A percentile compares a stretch with the other conserved stretches of the same genome.
Evolutionary conservation across 2,329 filamentous ascomycete species (phyloP).

Genomic region (Chalaropsis ovoidea): DNA sequence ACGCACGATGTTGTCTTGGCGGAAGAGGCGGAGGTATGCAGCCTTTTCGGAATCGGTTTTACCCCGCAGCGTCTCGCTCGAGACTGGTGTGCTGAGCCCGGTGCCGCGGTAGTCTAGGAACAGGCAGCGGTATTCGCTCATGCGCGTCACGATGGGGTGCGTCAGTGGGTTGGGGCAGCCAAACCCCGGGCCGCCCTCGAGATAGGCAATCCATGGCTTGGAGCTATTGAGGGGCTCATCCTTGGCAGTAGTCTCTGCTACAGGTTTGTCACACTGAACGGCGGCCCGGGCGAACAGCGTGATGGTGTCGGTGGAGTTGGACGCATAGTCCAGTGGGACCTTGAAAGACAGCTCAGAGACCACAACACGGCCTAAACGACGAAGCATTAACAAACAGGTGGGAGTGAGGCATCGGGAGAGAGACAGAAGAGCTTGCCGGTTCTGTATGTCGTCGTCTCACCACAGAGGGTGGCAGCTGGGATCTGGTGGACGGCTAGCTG

Average conservation of each 20-base stretch:
- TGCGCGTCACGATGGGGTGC: constrained; percentile 55
- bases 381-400: not conserved
- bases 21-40: constrained; percentile 71
- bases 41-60: constrained; percentile 60
- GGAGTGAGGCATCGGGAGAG: not conserved
- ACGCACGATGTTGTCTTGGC: constrained; percentile 80
- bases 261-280: constrained; percentile 53
- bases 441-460: constrained; percentile 21
- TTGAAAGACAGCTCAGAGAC: constrained; percentile 79
- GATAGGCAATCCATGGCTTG: constrained; percentile 57
- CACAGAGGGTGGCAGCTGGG: constrained; percentile 15
- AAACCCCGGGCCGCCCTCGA: constrained; percentile 79
- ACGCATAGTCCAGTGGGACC: constrained; percentile 66
- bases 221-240: constrained; percentile 33
- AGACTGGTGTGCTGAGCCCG: constrained; percentile 71
- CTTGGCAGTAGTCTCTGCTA: constrained; percentile 38
- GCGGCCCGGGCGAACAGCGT: constrained; percentile 70
- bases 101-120: constrained; percentile 88
- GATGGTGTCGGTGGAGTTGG: constrained; percentile 49
- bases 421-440: constrained; percentile 11
- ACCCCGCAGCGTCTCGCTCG: constrained; percentile 52
- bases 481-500: constrained; percentile 9
- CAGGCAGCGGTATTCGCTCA: constrained; percentile 76
- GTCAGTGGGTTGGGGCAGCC: constrained; percentile 66
- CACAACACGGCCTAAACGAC: constrained; percentile 53